Evolutionary conservation across 345 rosid genomes (phyloP), one percentile per base, ranked within the genome.

Genomic region (Populus davidiana): DNA sequence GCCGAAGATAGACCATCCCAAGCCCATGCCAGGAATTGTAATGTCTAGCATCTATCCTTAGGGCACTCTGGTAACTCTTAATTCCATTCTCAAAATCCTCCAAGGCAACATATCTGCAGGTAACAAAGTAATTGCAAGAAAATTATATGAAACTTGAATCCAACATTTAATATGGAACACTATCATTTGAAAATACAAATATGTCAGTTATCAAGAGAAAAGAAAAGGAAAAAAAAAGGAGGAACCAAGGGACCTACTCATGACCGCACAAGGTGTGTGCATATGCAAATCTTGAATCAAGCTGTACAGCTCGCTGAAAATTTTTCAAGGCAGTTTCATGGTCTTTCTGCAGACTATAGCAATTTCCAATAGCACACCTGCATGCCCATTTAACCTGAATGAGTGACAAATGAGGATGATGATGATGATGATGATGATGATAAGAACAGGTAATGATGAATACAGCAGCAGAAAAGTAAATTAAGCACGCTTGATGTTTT

Each of bases 361-460:
- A 92, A 76, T 96, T 96, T 70, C 99, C 99, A 96, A 92, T 89
- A 67, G 99, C 99, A 88, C 93, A 91, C 99, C 99, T 96, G 84
- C 83, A 87, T 67, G 74, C 47, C 68, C 77, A 82, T 72, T 36
- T 47, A 76, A 72, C 11, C 63, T 43, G 70, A 18, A 72, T 29
- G 41, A 29, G 27, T 68, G 44, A 49, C 17, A 71, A 71, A 76
- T 3, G 69, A 65, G 31, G 29, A n/a, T 13, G 33, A 33, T n/a
- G 35, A 35, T 31, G 33, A 31, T 17, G 18, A 63, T 5, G 36
- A 63, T 35, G 27, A 25, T 17, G 18, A 63, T 5, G 36, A 63
- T 35, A 64, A 52, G 69, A 82, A 68, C 69, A 39, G 18, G n/a
- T 3, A 35, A 74, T 41, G 59, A 41, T 8, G 44, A 41, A 49